Base-by-base conservation (phyloP, 495 filamentous ascomycete species). In the Penicillium antarcticum region DNA sequence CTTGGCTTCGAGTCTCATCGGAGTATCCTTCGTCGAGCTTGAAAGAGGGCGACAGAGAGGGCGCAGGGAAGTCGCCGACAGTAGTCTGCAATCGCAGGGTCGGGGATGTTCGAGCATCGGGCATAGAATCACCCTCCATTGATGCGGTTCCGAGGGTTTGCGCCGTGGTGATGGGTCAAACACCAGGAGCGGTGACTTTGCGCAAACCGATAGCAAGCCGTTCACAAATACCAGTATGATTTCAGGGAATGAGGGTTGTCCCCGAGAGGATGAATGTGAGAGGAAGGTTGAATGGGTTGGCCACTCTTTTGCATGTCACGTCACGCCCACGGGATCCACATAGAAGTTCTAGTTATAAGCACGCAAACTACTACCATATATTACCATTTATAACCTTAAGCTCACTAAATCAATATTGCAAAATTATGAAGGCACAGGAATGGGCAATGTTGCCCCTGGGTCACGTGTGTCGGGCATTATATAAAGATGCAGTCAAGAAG, bases 21-120 rank as follows among this genome's bases (percentile, higher is more conserved):
- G 83, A 82, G 58, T 84, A 87, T 33, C 83, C 83, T 68, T 87
- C 83, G 62, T 86, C 83, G 32, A 83, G 65, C 57, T 73, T 80
- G 60, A 76, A 80, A 18, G 79, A 69, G 8, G 72, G 60, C 3
- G 70, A 66, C n/a, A 75, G 54, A 13, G 71, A 71, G 17, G 66
- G 56, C 45, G 61, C 45, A 36, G 68, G 44, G 50, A 66, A 67
- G 3, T 56, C 56, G 48, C 69, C 17, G 10, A 65, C 53, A 21
- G 38, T 43, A 33, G 66, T 51, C 47, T 69, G 67, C 42, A 67
- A 56, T 42, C 40, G 61, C 36, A 65, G 45, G 26, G 52, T 51
- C 44, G 60, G 58, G 44, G 62, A 57, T 39, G 51, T 55, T 33
- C 41, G 50, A 48, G 58, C 37, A 42, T 61, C 57, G 13, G 60